Evolutionary conservation across 331 rosid genomes (phyloP).

Genomic region (Pyracantha coccinea): DNA sequence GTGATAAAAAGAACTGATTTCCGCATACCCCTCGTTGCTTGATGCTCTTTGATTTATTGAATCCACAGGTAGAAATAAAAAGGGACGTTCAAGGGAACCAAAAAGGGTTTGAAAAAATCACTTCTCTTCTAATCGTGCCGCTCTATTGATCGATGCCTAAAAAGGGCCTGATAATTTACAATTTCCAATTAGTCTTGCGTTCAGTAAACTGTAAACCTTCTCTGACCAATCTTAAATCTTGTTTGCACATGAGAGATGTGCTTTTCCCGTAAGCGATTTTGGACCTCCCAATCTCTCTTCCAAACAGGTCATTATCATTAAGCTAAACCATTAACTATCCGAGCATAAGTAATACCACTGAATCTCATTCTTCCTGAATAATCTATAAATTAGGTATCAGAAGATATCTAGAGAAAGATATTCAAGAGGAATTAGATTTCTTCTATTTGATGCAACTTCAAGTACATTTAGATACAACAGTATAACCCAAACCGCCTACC

Average conservation of each 20-base stretch:
- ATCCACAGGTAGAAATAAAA: not conserved
- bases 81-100: not conserved
- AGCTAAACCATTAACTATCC: too few relatives aligned
- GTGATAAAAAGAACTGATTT: too few relatives aligned
- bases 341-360: not conserved
- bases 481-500: not conserved
- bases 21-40: not conserved
- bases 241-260: not conserved
- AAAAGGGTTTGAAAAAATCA: not conserved
- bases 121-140: not conserved
- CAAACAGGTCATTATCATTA: not conserved
- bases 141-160: not conserved
- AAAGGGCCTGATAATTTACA: not conserved
- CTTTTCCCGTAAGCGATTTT: not conserved
- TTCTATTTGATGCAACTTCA: constrained; percentile 11
- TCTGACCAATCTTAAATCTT: not conserved
- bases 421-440: not conserved
- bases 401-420: not conserved
- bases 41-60: not conserved
- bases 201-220: not conserved
- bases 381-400: not conserved
- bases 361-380: not conserved
- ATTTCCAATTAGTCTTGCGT: not conserved
- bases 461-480: constrained; percentile 7
- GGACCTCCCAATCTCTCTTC: not conserved